Base-by-base conservation (phyloP, 371 early-diverging fungal species). In the Apophysomyces ossiformis region DNA sequence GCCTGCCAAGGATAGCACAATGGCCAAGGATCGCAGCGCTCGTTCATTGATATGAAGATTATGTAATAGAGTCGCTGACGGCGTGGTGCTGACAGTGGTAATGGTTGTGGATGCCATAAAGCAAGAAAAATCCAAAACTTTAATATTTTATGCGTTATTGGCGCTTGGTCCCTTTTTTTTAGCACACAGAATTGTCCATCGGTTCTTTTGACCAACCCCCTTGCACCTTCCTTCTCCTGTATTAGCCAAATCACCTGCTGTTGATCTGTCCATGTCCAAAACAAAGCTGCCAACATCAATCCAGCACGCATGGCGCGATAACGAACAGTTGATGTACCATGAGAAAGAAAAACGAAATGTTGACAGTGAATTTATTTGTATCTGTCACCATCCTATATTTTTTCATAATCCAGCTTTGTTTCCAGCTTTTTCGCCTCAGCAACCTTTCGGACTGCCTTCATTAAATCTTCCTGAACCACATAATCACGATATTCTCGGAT, bases 371-470 rank as follows among this genome's bases (percentile, higher is more conserved):
- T n/a, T 50, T 63, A 47, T 56, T 50, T 21, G 18, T 13, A 36
- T 47, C 32, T 35, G 13, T 35, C 26, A 58, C 32, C 64, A 58
- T 38, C 59, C 74, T 88, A 92, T 54, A 93, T 82, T 82, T 93
- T 94, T 70, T 93, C 92, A 82, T 98, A 98, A 73, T 99, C 99
- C 68, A 99, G 77, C 86, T 98, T 98, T 59, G 94, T 92, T 83
- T 99, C 99, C 69, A 99, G 85, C 75, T 99, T 99, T 91, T 99
- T 99, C 57, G 95, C 89, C 62, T 98, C 99, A 8, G 92, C 93
- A 39, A 99, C 95, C 87, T 99, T 99, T 71, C 99, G 90, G 32
- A 96, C 99, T 11, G 99, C 99, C 85, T 99, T 99, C 95, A 99
- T 98, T 76, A 99, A 99, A 77, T 99, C 99, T 73, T 99, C 99